Percentiles rank a stretch among this genome's conserved stretches.
phyloP scores from a whole-genome alignment of 2,329 filamentous ascomycete genomes.

The Ophiostoma quercus region DNA sequence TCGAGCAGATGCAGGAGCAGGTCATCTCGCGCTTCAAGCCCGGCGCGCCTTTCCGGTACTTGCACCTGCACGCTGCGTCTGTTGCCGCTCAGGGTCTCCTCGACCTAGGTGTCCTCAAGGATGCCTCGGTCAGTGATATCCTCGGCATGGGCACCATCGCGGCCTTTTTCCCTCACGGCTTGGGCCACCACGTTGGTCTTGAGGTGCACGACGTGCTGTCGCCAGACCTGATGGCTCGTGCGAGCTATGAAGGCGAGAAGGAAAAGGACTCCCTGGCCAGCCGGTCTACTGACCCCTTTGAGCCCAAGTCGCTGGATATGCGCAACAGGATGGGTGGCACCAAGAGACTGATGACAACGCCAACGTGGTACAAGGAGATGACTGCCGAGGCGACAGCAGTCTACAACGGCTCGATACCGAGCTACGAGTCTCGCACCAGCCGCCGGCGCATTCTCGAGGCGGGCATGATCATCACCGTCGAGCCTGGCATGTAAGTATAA shows the following conservation, averaged over 20 bases:
- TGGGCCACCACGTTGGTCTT: slow-evolving; percentile 61
- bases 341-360: slow-evolving; percentile 41
- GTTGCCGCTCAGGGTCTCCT: slow-evolving; percentile 68
- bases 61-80: slow-evolving; percentile 67
- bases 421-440: background rate
- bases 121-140: slow-evolving; percentile 53
- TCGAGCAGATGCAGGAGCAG: slow-evolving; percentile 72
- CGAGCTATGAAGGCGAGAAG: background rate
- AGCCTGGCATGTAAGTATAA: slow-evolving; percentile 57
- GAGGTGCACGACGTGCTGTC: slow-evolving; percentile 58
- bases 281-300: background rate
- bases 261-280: background rate
- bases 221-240: slow-evolving; percentile 34
- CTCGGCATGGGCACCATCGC: slow-evolving; percentile 48
- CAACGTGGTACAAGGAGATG: slow-evolving; percentile 35
- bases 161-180: slow-evolving; percentile 62
- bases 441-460: slow-evolving; percentile 40
- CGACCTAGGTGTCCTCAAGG: slow-evolving; percentile 64
- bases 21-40: slow-evolving; percentile 66
- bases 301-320: background rate
- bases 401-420: slow-evolving; percentile 15
- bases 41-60: slow-evolving; percentile 63
- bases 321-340: slow-evolving; percentile 32
- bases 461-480: slow-evolving; percentile 70
- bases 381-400: slow-evolving; percentile 26